Conservation (phyloP, 352 stramenopile species). For the Phytophthora constricta region DNA sequence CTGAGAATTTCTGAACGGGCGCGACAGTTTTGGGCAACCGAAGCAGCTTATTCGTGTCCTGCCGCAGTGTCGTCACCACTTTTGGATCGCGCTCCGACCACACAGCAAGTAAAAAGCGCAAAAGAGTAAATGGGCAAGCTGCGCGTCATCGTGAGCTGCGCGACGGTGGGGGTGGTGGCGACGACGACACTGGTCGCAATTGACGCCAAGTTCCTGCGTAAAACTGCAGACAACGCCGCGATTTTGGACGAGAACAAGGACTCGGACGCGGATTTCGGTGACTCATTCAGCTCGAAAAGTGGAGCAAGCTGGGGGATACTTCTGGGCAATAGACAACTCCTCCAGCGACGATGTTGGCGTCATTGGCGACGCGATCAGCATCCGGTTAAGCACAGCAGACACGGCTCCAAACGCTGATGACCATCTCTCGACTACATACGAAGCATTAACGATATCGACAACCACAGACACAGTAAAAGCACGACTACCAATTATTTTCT, state of each 20-base stretch:
- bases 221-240: neutral
- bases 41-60: neutral
- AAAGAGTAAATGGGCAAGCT: constrained; percentile 28
- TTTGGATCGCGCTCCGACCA: constrained; percentile 16
- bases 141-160: constrained; percentile 17
- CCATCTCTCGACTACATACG: no score
- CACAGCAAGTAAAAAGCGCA: neutral
- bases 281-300: neutral
- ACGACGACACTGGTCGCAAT: constrained; percentile 8
- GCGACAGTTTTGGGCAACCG: neutral
- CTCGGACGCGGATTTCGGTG: neutral
- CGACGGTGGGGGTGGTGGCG: constrained; percentile 3
- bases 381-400: no score
- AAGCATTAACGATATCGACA: no score
- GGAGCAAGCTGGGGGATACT: neutral
- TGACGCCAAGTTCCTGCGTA: constrained; percentile 17
- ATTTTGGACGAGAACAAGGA: constrained; percentile 5
- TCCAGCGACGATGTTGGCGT: neutral
- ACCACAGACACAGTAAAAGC: no score
- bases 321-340: neutral
- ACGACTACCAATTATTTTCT: no score
- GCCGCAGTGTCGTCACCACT: constrained; percentile 3
- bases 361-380: neutral
- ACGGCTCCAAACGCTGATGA: no score
- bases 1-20: neutral